These are phyloP conservation scores for Shiraia bambusicola DNA, from an alignment of 2,329 filamentous ascomycete genomes.

Conservation along the genomic window DNA sequence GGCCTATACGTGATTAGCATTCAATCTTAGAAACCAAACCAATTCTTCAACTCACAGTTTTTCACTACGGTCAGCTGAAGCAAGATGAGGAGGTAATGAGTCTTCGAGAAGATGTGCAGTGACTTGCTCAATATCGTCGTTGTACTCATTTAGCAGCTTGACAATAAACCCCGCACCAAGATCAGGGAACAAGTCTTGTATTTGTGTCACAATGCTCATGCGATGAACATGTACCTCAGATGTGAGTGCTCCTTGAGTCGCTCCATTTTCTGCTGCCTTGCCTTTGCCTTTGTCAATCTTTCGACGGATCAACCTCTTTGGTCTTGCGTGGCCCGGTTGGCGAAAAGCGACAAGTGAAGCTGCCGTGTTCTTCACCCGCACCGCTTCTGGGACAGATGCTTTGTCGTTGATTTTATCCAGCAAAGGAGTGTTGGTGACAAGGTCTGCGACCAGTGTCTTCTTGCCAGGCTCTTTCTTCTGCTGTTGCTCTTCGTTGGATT, in stretches of 20 bases:
- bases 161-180: slow-evolving; percentile 81
- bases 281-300: slow-evolving; percentile 69
- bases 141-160: slow-evolving; percentile 76
- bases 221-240: slow-evolving; percentile 71
- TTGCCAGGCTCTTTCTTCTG: slow-evolving; percentile 43
- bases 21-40: not conserved
- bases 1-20: slow-evolving; percentile 24
- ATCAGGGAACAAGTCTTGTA: slow-evolving; percentile 93
- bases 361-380: slow-evolving; percentile 62
- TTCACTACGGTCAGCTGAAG: slow-evolving; percentile 63
- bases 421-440: slow-evolving; percentile 79
- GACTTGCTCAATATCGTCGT: slow-evolving; percentile 74
- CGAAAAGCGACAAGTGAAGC: slow-evolving; percentile 61
- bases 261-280: slow-evolving; percentile 39
- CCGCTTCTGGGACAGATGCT: slow-evolving; percentile 53
- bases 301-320: slow-evolving; percentile 55
- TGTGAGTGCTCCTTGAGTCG: slow-evolving; percentile 37
- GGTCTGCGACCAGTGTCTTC: slow-evolving; percentile 72
- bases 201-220: slow-evolving; percentile 80
- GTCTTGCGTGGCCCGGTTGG: slow-evolving; percentile 53
- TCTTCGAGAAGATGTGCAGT: slow-evolving; percentile 80
- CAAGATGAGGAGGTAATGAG: slow-evolving; percentile 69
- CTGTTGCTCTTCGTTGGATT: slow-evolving; percentile 67
- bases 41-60: slow-evolving; percentile 53
- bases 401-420: slow-evolving; percentile 63